phyloP scores from a whole-genome alignment of 768 basidiomycete species.

The Jaapia argillacea region DNA sequence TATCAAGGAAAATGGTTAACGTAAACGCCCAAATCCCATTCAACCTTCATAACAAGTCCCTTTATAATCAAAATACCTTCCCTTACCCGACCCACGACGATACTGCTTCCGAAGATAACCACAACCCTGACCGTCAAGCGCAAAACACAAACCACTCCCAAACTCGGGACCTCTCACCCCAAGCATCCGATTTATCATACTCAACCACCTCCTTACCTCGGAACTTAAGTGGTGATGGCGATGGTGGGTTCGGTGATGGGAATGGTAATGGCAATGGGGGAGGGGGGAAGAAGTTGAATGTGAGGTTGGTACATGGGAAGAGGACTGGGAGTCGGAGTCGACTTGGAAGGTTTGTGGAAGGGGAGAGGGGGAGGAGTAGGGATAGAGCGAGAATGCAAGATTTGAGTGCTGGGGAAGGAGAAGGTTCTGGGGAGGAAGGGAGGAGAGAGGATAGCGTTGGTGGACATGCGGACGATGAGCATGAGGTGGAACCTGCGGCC shows the following conservation, averaged over 20 bases:
- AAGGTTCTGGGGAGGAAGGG: background rate
- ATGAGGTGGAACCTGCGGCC: no score
- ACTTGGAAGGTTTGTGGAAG: background rate
- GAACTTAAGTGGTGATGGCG: no score
- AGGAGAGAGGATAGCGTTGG: no score
- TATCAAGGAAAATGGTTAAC: slow-evolving; percentile 62
- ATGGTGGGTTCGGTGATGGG: no score
- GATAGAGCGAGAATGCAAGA: background rate
- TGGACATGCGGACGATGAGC: no score
- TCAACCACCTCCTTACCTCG: no score
- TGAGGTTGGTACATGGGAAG: background rate
- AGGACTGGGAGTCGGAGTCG: background rate
- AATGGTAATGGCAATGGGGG: background rate
- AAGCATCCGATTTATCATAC: no score
- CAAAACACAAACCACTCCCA: slow-evolving; percentile 17
- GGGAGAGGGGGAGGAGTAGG: background rate
- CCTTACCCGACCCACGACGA: no score
- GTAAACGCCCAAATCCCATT: slow-evolving; percentile 52
- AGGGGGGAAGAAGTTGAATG: background rate
- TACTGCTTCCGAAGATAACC: no score
- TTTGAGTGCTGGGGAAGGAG: background rate
- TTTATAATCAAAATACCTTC: slow-evolving; percentile 10
- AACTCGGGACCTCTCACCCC: slow-evolving; percentile 22
- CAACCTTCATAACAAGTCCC: slow-evolving; percentile 37
- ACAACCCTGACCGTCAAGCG: no score